These are phyloP conservation scores for Lactarius vividus DNA, from an alignment of 768 basidiomycete species.

Conservation along the genomic window DNA sequence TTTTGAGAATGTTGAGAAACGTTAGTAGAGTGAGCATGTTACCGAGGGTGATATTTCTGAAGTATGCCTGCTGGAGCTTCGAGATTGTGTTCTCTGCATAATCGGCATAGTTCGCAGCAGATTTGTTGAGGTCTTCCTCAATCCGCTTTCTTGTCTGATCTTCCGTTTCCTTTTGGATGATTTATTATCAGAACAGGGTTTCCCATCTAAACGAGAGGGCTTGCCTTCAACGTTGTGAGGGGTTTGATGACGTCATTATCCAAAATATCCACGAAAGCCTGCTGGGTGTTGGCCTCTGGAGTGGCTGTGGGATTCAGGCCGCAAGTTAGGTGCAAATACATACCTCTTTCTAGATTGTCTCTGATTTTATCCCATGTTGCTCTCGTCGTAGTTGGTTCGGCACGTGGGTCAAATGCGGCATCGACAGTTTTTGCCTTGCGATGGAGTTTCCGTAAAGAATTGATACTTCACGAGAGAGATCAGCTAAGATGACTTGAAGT, in stretches of 20 bases:
- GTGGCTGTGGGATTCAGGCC: not conserved
- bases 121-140: not conserved
- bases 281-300: not conserved
- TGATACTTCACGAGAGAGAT: not conserved
- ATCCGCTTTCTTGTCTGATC: not conserved
- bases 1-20: not conserved
- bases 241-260: not conserved
- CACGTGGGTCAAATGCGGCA: not conserved
- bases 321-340: not conserved
- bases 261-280: not conserved
- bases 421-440: not conserved
- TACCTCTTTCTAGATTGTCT: not conserved
- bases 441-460: not conserved
- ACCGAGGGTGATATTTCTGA: not conserved
- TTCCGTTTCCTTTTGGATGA: not conserved
- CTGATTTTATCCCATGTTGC: not conserved
- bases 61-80: not conserved
- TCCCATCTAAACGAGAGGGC: not conserved
- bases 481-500: not conserved
- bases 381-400: not conserved
- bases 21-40: not conserved
- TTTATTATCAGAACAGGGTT: not conserved
- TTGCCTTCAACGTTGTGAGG: not conserved
- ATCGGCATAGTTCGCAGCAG: not conserved
- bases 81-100: not conserved